phyloP scores from a whole-genome alignment of 2,329 filamentous ascomycete species.

The Alternaria triticina region DNA sequence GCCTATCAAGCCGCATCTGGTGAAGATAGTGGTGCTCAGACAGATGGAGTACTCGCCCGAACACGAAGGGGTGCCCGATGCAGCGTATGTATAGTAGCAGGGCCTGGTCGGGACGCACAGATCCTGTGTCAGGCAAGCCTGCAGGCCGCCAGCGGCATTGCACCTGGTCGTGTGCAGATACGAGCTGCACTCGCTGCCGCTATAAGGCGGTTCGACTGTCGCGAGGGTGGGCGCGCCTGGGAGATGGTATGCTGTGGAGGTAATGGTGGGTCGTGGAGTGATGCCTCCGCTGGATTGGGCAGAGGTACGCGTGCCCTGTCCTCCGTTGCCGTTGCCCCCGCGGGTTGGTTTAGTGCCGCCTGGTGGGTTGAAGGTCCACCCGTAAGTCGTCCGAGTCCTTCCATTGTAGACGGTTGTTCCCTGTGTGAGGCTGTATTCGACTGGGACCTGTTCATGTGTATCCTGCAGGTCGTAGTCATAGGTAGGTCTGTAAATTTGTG shows the following conservation, averaged over 20 bases:
- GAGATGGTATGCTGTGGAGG: no score
- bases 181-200: neutral
- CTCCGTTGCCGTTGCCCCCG: no score
- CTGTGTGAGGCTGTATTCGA: no score
- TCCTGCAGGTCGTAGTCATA: neutral
- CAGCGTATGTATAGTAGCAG: neutral
- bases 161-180: neutral
- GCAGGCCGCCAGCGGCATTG: neutral
- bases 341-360: no score
- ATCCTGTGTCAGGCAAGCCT: neutral
- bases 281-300: no score
- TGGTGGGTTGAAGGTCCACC: no score
- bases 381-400: no score
- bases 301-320: no score
- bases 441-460: neutral
- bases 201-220: no score
- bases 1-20: neutral
- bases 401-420: no score
- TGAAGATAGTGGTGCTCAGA: neutral
- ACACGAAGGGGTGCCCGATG: neutral
- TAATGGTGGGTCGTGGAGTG: no score
- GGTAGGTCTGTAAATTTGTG: neutral
- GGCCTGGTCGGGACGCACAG: neutral
- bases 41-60: slow-evolving; percentile 1
- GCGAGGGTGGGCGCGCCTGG: no score